Evolutionary conservation across 176 grass and related monocot species (phyloP).

Genomic region (Zizania latifolia): DNA sequence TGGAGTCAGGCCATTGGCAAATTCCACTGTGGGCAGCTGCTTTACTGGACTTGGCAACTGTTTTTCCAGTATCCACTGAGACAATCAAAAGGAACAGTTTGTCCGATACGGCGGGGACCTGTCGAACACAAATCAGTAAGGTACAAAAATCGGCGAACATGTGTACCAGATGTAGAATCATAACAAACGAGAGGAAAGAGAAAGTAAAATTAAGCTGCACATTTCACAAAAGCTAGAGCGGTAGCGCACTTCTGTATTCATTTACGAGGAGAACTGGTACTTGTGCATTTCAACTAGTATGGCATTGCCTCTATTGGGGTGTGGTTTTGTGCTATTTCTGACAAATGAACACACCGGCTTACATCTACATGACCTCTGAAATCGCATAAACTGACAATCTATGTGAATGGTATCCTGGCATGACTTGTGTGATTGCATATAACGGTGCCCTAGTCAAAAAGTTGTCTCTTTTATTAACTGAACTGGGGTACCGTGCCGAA

Average conservation of each 20-base stretch:
- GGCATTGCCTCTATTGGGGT: background rate
- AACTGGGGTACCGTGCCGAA: too few species aligned
- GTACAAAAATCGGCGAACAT: background rate
- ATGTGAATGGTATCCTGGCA: background rate
- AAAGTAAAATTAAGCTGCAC: too few species aligned
- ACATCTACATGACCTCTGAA: background rate
- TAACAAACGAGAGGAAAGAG: too few species aligned
- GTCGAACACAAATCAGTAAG: conserved; percentile 5
- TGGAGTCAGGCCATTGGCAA: conserved; percentile 77
- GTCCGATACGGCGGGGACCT: conserved; percentile 88
- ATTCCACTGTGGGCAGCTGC: conserved; percentile 57
- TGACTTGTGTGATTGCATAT: background rate
- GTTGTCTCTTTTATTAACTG: background rate
- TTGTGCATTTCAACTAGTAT: background rate
- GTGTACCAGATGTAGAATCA: background rate
- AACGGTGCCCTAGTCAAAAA: background rate
- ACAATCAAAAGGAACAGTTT: conserved; percentile 78
- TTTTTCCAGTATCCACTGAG: conserved; percentile 61
- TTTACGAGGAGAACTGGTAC: background rate
- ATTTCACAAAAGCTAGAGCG: too few species aligned
- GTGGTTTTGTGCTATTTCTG: background rate
- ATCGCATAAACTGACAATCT: too few species aligned
- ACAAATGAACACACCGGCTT: background rate
- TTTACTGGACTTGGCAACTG: conserved; percentile 77
- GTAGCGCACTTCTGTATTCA: background rate